phyloP scores from a whole-genome alignment of 164 flowering plant species.

The Stephania japonica region DNA sequence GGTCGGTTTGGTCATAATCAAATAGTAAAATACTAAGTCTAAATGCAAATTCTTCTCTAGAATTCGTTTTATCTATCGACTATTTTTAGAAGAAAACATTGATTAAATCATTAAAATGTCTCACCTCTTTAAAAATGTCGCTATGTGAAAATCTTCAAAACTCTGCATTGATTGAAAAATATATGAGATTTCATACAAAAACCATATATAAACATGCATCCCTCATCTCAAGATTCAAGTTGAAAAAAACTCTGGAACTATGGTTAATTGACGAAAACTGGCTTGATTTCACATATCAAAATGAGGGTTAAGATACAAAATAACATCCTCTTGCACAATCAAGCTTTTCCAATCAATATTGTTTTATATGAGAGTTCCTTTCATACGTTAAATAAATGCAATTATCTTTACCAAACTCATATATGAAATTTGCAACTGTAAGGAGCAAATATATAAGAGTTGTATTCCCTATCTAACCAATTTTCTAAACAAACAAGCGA shows the following conservation, averaged over 20 bases:
- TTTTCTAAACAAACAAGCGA: slow-evolving; percentile 71
- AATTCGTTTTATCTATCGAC: too few relatives aligned
- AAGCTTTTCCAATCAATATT: too few relatives aligned
- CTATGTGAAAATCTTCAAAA: slow-evolving; percentile 55
- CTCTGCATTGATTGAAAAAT: slow-evolving; percentile 43
- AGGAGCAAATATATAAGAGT: background rate
- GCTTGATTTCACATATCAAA: too few relatives aligned
- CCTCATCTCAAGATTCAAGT: background rate
- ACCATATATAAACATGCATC: background rate
- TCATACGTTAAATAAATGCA: background rate
- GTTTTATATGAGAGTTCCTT: background rate
- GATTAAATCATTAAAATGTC: too few relatives aligned
- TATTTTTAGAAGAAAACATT: too few relatives aligned
- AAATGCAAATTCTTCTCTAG: too few relatives aligned
- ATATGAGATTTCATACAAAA: slow-evolving; percentile 3
- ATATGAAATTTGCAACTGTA: background rate
- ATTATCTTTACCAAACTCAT: background rate
- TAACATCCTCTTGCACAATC: too few relatives aligned
- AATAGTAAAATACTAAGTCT: too few relatives aligned
- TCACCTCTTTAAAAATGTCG: slow-evolving; percentile 79
- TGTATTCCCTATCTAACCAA: slow-evolving; percentile 32
- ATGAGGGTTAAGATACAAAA: too few relatives aligned
- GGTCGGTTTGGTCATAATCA: too few relatives aligned
- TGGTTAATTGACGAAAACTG: background rate
- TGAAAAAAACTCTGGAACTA: background rate